A percentile compares a stretch with the other conserved stretches of the same genome.
Conservation (phyloP, 129 eudicot species). For the Glebionis coronaria region DNA sequence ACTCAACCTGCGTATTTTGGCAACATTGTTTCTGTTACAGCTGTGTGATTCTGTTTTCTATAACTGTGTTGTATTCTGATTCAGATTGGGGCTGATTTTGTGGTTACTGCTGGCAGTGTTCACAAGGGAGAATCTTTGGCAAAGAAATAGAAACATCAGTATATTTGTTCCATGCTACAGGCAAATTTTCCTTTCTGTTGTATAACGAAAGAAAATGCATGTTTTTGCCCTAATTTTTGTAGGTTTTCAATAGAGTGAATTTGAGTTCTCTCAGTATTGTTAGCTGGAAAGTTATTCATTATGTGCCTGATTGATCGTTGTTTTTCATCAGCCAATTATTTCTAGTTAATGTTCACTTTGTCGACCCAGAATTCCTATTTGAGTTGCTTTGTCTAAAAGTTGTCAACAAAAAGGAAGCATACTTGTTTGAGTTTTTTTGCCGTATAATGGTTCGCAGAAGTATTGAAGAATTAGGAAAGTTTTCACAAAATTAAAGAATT, state of each 20-base stretch:
- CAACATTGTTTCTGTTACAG: not conserved
- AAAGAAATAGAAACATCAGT: slow-evolving; percentile 48
- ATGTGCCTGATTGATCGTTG: not conserved
- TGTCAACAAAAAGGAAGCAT: too few relatives aligned
- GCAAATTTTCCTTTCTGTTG: slow-evolving; percentile 4
- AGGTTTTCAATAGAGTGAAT: slow-evolving; percentile 6
- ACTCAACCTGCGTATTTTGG: not conserved
- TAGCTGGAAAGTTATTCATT: not conserved
- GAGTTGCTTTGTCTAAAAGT: too few relatives aligned
- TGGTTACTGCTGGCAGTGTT: slow-evolving; percentile 75
- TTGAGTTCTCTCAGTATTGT: not conserved
- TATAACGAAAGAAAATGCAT: slow-evolving; percentile 12
- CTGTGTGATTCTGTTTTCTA: not conserved
- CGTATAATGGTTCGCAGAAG: too few relatives aligned
- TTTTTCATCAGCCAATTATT: not conserved
- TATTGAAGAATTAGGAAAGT: too few relatives aligned
- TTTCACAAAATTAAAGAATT: too few relatives aligned
- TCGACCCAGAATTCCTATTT: too few relatives aligned
- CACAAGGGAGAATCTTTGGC: slow-evolving; percentile 80
- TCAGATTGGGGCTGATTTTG: slow-evolving; percentile 91
- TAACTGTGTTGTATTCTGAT: not conserved
- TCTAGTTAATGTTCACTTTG: not conserved
- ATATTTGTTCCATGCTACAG: not conserved
- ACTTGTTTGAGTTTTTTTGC: too few relatives aligned
- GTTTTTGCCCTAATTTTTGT: not conserved